Evolutionary conservation across 768 basidiomycete species (phyloP), one percentile per base, ranked within the genome.

Genomic region (Naganishia vishniacii): DNA sequence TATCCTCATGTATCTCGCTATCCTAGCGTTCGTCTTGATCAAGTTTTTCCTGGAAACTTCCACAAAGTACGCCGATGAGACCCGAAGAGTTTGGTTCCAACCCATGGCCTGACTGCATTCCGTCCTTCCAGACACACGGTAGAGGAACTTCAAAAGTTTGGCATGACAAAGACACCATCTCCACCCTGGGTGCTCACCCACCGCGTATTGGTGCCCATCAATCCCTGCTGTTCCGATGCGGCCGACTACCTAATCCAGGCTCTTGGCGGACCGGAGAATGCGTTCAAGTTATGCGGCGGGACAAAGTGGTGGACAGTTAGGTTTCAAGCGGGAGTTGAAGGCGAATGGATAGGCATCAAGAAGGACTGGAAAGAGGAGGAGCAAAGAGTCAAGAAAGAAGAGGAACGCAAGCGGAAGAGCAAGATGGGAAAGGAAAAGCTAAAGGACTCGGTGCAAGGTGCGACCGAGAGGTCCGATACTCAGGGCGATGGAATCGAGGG

Each of bases 221-320:
- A 88, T 77, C 80, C 84, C 0, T 84, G 81, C 47, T 91, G 91
- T 70, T 84, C 88, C 44, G 81, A 85, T 28, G 88, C 91, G 61
- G 88, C 91, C 4, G 74, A 76, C 0, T 77, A 84, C 67, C 81
- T 97, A 48, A 85, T 92, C 62, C 80, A 84, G 65, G 89, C 85
- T 3, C 80, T 95, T 8, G 91, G 92, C 1, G 92, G 93, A n/a
- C 69, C 72, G 41, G 86, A 88, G 70, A 83, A 87, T 42, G 81
- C 83, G 15, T 83, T 84, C 67, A 82, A 81, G 42, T 73, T 90
- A 31, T 85, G 91, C 3, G 94, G 94, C 12, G 94, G 94, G 1
- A 84, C 85, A 5, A 92, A 93, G 74, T 98, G 94, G 92, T 98
- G 94, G 94, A 93, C 95, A 77, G 91, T 93, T 34, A 85, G 93